Percentiles rank a stretch among this genome's conserved stretches.
Conservation (phyloP, 2,329 filamentous ascomycete species). For the Colletotrichum filicis region DNA sequence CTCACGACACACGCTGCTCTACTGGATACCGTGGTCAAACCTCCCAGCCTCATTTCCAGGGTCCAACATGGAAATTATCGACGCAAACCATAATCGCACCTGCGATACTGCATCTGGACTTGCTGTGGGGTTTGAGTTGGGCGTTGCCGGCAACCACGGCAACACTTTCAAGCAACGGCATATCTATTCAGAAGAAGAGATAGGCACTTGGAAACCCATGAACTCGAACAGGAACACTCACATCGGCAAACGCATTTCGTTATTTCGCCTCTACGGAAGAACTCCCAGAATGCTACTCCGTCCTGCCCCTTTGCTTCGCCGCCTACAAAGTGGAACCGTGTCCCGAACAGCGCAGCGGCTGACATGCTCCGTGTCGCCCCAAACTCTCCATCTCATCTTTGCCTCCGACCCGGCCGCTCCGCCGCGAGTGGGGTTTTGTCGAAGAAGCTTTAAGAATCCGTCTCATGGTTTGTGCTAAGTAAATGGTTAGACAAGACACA, state of each 20-base stretch:
- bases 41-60: constrained; percentile 23
- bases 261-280: neutral
- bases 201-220: neutral
- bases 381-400: constrained; percentile 1
- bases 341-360: constrained; percentile 31
- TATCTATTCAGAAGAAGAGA: neutral
- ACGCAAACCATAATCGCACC: neutral
- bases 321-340: constrained; percentile 24
- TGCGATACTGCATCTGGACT: constrained; percentile 1
- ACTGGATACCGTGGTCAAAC: constrained; percentile 10
- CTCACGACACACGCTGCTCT: neutral
- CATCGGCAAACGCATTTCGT: neutral
- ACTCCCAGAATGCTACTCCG: neutral
- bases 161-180: neutral
- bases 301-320: neutral
- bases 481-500: neutral
- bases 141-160: neutral
- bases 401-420: neutral
- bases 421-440: neutral
- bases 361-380: constrained; percentile 26
- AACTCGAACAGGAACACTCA: neutral
- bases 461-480: neutral
- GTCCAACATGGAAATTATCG: neutral
- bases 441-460: neutral
- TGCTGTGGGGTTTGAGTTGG: constrained; percentile 7